Conservation (phyloP, 306 rosid species). For the Glycine tomentella region DNA sequence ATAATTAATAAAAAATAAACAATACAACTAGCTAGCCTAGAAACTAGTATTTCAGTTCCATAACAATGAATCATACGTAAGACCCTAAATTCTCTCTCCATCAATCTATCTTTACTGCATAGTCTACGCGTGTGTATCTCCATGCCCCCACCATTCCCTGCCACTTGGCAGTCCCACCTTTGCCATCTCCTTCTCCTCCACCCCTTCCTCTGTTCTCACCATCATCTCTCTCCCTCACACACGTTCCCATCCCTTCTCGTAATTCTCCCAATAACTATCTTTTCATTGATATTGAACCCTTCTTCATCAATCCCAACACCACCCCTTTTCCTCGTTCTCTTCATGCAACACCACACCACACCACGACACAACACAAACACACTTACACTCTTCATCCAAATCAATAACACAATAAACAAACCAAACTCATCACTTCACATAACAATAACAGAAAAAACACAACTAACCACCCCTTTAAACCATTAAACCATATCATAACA, state of each 20-base stretch:
- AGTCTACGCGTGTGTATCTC: constrained; percentile 57
- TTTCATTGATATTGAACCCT: constrained; percentile 15
- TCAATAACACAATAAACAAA: background rate
- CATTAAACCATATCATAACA: background rate
- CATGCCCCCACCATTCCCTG: constrained; percentile 41
- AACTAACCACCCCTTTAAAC: background rate
- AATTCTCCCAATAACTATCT: background rate
- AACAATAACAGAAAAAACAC: constrained; percentile 7
- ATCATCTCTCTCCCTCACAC: background rate
- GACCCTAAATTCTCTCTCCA: constrained; percentile 21
- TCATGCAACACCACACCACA: background rate
- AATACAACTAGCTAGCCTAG: background rate
- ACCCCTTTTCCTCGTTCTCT: constrained; percentile 20
- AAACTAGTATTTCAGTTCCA: background rate
- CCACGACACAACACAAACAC: background rate
- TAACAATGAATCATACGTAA: background rate
- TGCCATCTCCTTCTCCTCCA: constrained; percentile 42
- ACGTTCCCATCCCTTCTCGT: constrained; percentile 17
- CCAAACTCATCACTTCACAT: background rate
- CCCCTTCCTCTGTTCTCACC: constrained; percentile 39
- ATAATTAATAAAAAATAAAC: too few relatives aligned
- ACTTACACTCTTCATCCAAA: background rate
- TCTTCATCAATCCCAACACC: constrained; percentile 26
- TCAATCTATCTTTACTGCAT: background rate
- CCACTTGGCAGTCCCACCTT: constrained; percentile 55